Evolutionary conservation across 2,329 filamentous ascomycete species (phyloP).

Genomic region (Calonectria pauciramosa): DNA sequence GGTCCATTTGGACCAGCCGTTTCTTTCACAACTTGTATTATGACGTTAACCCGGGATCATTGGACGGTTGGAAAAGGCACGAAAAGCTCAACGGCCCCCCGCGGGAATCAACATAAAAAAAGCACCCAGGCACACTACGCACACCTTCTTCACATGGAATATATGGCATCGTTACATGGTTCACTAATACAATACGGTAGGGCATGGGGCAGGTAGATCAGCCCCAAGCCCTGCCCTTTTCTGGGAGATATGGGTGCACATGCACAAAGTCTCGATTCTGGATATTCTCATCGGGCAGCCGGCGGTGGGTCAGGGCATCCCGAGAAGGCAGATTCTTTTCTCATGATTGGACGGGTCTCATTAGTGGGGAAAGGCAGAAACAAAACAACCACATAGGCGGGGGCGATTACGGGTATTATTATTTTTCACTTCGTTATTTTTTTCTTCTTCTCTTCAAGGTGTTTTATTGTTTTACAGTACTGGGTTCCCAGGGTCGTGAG

Average conservation of each 20-base stretch:
- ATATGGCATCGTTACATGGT: conserved; percentile 36
- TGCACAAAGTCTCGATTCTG: conserved; percentile 29
- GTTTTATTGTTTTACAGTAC: conserved; percentile 25
- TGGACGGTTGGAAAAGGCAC: conserved; percentile 19
- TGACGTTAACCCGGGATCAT: conserved; percentile 28
- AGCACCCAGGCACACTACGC: conserved; percentile 28
- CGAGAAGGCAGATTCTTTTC: conserved; percentile 10
- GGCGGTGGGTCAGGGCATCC: conserved; percentile 14
- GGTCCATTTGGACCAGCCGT: conserved; percentile 7
- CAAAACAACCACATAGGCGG: conserved; percentile 23
- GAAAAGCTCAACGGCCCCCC: conserved; percentile 15
- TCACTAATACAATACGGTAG: conserved; percentile 34
- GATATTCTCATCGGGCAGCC: conserved; percentile 26
- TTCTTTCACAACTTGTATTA: conserved; percentile 35
- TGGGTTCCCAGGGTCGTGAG: conserved; percentile 19
- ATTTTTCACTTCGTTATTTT: conserved; percentile 22
- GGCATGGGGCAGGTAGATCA: conserved; percentile 12
- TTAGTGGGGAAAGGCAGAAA: conserved; percentile 18
- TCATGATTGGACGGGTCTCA: conserved; percentile 13
- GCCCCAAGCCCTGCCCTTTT: conserved; percentile 12
- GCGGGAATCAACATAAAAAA: conserved; percentile 23
- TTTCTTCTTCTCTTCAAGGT: background rate
- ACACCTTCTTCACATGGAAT: conserved; percentile 36
- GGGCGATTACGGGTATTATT: conserved; percentile 31
- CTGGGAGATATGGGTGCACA: conserved; percentile 25